phyloP scores from a whole-genome alignment of 495 filamentous ascomycete genomes.

The Aspergillus nidulans region DNA sequence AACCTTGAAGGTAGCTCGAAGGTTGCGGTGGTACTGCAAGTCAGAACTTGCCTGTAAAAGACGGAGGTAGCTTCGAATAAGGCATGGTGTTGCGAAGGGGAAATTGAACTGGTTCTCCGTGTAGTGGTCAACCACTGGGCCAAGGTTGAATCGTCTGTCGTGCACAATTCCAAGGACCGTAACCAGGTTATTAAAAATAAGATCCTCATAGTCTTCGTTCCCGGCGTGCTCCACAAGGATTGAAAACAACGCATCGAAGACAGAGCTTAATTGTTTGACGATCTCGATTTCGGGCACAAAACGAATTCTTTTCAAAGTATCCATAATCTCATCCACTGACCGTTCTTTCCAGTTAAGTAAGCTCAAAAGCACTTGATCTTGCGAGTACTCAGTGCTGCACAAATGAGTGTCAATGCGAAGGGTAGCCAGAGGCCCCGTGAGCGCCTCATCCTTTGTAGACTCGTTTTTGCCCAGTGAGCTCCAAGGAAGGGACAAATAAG shows the following conservation, averaged over 20 bases:
- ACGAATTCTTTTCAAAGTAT: conserved; percentile 72
- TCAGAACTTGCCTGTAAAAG: conserved; percentile 76
- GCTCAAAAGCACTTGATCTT: conserved; percentile 82
- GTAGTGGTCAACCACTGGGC: conserved; percentile 85
- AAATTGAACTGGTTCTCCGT: conserved; percentile 89
- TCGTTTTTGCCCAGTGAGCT: conserved; percentile 60
- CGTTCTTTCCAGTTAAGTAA: conserved; percentile 82
- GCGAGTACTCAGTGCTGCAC: conserved; percentile 92
- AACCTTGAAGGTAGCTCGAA: conserved; percentile 93
- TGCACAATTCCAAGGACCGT: conserved; percentile 89
- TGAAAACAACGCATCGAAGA: conserved; percentile 88
- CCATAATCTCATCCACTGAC: conserved; percentile 60
- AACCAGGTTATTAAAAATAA: conserved; percentile 86
- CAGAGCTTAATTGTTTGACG: conserved; percentile 84
- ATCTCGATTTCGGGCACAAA: conserved; percentile 98
- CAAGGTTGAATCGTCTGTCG: conserved; percentile 87
- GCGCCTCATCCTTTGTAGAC: conserved; percentile 64
- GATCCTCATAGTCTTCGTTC: conserved; percentile 85
- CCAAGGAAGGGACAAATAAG: conserved; percentile 82
- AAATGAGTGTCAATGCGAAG: conserved; percentile 81
- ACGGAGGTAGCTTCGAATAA: conserved; percentile 80
- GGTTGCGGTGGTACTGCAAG: conserved; percentile 70
- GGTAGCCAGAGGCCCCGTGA: conserved; percentile 70
- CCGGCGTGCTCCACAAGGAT: conserved; percentile 85
- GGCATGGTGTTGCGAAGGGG: conserved; percentile 86